Base-by-base conservation (phyloP, 2,329 filamentous ascomycete species). In the Sphaerulina musiva region DNA sequence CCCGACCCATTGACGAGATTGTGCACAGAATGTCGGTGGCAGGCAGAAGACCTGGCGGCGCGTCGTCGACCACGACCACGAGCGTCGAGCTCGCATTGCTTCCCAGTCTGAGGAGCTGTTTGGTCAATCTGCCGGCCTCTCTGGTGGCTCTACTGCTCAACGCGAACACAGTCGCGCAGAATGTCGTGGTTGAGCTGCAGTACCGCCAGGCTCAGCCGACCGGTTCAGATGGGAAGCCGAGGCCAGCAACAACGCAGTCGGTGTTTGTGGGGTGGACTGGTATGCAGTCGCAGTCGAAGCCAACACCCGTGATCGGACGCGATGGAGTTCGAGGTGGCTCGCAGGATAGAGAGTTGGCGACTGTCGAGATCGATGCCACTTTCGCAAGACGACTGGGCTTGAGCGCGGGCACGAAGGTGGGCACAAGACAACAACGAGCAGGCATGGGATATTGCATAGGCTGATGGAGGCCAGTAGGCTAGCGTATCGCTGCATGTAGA, bases 221-320 rank as follows among this genome's bases (percentile, higher is more conserved):
- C 10, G 64, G 63, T 42, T 63, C 55, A 29, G 72, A 73, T 51
- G 54, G 63, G 9, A 70, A 71, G 56, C 46, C 55, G 7, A 71
- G 63, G 40, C 40, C 57, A 10, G 49, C 58, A 3, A 53, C 46
- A 6, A 81, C 83, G 63, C 81, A 80, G 66, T 95, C 88, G 46
- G 78, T 95, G 64, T 98, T 87, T 69, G 78, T 95, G 56, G 93
- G 93, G 70, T 98, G 93, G 93, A 96, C 93, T 9, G 93, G 93
- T 64, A 95, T 98, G 89, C 87, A 90, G 61, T 96, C 91, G 76
- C 95, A 91, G 78, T 83, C 88, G 67, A 87, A 84, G 69, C 75
- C 87, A 62, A 82, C 84, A 10, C 81, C 88, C 0, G 79, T 91
- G 29, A 82, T 93, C 29, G 80, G 82, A 53, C 83, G 85, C 62